Evolutionary conservation across 176 grass and related monocot species (phyloP).

Genomic region (Ampelocalamus luodianensis): DNA sequence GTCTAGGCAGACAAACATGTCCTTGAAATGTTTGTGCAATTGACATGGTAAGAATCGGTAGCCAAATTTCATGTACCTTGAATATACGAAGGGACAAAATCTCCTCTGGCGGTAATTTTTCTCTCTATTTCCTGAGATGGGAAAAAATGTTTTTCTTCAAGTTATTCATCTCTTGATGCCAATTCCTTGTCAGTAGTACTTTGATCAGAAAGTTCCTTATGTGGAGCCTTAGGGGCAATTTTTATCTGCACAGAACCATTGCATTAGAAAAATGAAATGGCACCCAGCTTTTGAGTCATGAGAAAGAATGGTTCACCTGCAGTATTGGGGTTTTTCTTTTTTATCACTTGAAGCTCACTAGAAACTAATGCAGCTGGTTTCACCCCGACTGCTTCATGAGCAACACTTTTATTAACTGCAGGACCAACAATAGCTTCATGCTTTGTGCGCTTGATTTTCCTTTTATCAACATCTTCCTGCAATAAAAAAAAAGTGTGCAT

Average conservation of each 20-base stretch:
- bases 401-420: slow-evolving; percentile 84
- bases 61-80: slow-evolving; percentile 60
- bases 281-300: background rate
- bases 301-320: slow-evolving; percentile 58
- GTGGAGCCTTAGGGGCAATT: slow-evolving; percentile 57
- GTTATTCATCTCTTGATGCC: slow-evolving; percentile 44
- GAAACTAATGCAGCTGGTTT: slow-evolving; percentile 73
- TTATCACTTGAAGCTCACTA: slow-evolving; percentile 77
- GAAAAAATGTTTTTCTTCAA: slow-evolving; percentile 63
- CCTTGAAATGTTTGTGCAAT: slow-evolving; percentile 25
- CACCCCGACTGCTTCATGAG: slow-evolving; percentile 90
- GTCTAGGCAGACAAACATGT: background rate
- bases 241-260: slow-evolving; percentile 69
- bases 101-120: slow-evolving; percentile 80
- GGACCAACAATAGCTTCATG: slow-evolving; percentile 82
- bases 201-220: slow-evolving; percentile 49
- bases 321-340: slow-evolving; percentile 89
- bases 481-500: background rate
- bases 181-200: slow-evolving; percentile 45
- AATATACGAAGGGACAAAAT: slow-evolving; percentile 98
- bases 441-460: slow-evolving; percentile 60
- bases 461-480: slow-evolving; percentile 57
- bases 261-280: slow-evolving; percentile 24
- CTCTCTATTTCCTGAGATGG: slow-evolving; percentile 76
- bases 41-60: background rate